Percentiles rank a stretch among this genome's conserved stretches.
Conservation (phyloP, 305 asterid species). For the Solanum hybrid region DNA sequence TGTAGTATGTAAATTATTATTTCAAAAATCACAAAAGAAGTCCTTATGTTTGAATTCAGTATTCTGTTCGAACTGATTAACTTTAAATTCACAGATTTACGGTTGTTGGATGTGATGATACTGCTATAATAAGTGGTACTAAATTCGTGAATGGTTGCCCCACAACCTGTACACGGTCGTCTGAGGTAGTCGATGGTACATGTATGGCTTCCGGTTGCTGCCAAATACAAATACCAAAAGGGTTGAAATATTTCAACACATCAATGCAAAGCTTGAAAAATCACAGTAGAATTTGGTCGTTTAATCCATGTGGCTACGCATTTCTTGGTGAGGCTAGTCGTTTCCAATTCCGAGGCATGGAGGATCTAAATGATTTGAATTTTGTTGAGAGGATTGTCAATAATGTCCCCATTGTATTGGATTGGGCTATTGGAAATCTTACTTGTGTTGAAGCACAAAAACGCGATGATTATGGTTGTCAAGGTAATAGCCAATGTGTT, state of each 20-base stretch:
- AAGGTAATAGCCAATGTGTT: constrained; percentile 25
- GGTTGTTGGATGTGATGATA: constrained; percentile 47
- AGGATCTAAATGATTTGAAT: constrained; percentile 18
- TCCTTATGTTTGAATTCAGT: neutral
- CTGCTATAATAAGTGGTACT: neutral
- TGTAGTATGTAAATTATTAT: neutral
- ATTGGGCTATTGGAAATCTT: neutral
- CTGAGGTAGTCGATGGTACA: constrained; percentile 24
- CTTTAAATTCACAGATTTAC: neutral
- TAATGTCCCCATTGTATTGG: constrained; percentile 1
- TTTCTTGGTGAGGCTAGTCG: constrained; percentile 44
- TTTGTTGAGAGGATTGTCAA: constrained; percentile 10
- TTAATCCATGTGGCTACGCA: constrained; percentile 41
- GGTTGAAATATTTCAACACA: constrained; percentile 14
- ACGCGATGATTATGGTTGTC: constrained; percentile 16
- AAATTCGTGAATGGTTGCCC: constrained; percentile 27
- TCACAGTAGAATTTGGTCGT: constrained; percentile 14
- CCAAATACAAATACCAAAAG: constrained; percentile 43
- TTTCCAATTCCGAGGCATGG: constrained; percentile 10
- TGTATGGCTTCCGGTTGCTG: constrained; percentile 36
- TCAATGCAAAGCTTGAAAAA: neutral
- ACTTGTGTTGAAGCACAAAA: neutral
- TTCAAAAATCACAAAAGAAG: neutral
- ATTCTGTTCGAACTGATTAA: neutral
- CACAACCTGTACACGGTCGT: constrained; percentile 15